phyloP scores from a whole-genome alignment of 1,139 yeast genomes.

The Suhomyces bokatorum region DNA sequence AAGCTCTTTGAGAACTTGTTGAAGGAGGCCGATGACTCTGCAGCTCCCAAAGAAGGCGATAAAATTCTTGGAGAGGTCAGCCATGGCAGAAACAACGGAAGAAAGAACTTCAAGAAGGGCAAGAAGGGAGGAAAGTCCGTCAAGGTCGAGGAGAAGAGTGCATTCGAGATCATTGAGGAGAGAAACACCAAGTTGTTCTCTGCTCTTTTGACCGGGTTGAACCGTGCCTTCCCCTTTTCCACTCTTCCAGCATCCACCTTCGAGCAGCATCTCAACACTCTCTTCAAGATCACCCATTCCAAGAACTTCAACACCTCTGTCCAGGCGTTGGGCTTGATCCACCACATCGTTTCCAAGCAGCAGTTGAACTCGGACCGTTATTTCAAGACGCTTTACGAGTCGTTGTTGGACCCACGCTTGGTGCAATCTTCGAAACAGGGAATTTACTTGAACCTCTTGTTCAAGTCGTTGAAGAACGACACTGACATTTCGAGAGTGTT shows the following conservation, averaged over 20 bases:
- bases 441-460: conserved; percentile 80
- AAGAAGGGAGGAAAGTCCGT: conserved; percentile 82
- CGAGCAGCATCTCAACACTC: conserved; percentile 75
- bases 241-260: conserved; percentile 71
- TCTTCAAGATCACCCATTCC: conserved; percentile 89
- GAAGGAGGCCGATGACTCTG: conserved; percentile 47
- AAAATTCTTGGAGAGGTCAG: conserved; percentile 42
- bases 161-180: conserved; percentile 75
- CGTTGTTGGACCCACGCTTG: conserved; percentile 81
- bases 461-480: conserved; percentile 80
- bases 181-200: conserved; percentile 82
- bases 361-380: conserved; percentile 68
- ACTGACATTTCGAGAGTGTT: conserved; percentile 62
- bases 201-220: conserved; percentile 90
- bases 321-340: conserved; percentile 84
- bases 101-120: conserved; percentile 52
- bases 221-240: conserved; percentile 95
- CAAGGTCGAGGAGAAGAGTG: conserved; percentile 62
- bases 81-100: conserved; percentile 54
- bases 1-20: conserved; percentile 82
- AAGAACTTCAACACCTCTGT: conserved; percentile 92
- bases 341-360: conserved; percentile 68
- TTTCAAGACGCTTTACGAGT: conserved; percentile 86
- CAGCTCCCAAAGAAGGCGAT: conserved; percentile 35
- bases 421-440: conserved; percentile 85